Conservation (phyloP, 75 land plant genomes). For the Cryptomeria japonica region DNA sequence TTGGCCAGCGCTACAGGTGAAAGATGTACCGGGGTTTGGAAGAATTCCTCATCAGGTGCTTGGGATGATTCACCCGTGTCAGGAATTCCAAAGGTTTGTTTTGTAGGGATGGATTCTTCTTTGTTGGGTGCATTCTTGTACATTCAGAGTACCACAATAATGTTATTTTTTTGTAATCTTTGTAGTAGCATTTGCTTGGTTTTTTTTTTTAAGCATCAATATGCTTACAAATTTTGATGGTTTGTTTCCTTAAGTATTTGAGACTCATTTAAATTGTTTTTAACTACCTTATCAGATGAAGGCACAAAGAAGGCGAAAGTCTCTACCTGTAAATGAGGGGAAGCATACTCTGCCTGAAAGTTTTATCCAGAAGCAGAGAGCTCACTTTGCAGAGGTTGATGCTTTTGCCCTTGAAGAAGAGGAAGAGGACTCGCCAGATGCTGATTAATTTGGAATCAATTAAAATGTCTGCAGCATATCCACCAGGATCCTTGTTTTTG, state of each 20-base stretch:
- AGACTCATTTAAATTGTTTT: not conserved
- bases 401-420: slow-evolving; percentile 9
- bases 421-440: not conserved
- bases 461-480: not conserved
- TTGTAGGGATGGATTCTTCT: not conserved
- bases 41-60: not conserved
- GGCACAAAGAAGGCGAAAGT: not conserved
- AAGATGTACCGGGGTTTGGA: not conserved
- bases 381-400: slow-evolving; percentile 11
- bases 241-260: not conserved
- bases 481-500: not conserved
- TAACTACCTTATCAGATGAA: not conserved
- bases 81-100: slow-evolving; percentile 6
- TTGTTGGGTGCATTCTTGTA: not conserved
- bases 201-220: not conserved
- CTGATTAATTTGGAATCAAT: not conserved
- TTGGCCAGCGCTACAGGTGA: slow-evolving; percentile 1
- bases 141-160: not conserved
- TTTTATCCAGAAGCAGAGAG: not conserved
- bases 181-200: no score
- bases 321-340: not conserved
- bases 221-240: not conserved
- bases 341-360: not conserved
- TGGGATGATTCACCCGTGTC: not conserved
- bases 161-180: no score